phyloP scores from a whole-genome alignment of 306 rosid species.

The Trifolium repens region DNA sequence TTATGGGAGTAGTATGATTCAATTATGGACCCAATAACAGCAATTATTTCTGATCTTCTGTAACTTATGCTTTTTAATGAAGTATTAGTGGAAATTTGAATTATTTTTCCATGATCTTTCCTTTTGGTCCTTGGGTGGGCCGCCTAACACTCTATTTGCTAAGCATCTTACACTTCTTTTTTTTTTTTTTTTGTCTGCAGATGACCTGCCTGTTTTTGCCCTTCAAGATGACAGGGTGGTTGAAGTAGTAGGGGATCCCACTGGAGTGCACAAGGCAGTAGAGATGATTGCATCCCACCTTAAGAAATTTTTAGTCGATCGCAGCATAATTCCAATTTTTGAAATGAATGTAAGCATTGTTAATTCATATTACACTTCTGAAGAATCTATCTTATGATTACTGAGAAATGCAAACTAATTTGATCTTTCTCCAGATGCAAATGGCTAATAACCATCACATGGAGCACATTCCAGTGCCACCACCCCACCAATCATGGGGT shows the following conservation, averaged over 20 bases:
- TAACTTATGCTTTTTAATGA: constrained; percentile 19
- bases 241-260: constrained; percentile 86
- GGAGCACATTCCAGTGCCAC: constrained; percentile 68
- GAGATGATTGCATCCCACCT: constrained; percentile 92
- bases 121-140: constrained; percentile 39
- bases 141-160: constrained; percentile 34
- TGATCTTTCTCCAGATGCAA: constrained; percentile 78
- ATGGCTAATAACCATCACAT: constrained; percentile 62
- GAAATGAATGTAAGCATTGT: constrained; percentile 76
- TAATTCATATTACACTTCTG: constrained; percentile 14
- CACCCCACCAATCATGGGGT: constrained; percentile 91
- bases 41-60: constrained; percentile 29
- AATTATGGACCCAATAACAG: constrained; percentile 5
- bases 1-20: constrained; percentile 26
- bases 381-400: constrained; percentile 18
- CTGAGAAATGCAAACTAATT: constrained; percentile 33
- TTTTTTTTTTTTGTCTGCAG: constrained; percentile 54
- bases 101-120: not conserved
- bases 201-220: constrained; percentile 89
- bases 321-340: constrained; percentile 79
- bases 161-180: constrained; percentile 28
- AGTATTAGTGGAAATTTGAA: constrained; percentile 13
- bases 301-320: constrained; percentile 93
- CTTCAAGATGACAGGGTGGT: constrained; percentile 98
- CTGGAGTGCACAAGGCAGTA: constrained; percentile 84